phyloP scores from a whole-genome alignment of 495 filamentous ascomycete genomes.

The Daldinia vernicosa region DNA sequence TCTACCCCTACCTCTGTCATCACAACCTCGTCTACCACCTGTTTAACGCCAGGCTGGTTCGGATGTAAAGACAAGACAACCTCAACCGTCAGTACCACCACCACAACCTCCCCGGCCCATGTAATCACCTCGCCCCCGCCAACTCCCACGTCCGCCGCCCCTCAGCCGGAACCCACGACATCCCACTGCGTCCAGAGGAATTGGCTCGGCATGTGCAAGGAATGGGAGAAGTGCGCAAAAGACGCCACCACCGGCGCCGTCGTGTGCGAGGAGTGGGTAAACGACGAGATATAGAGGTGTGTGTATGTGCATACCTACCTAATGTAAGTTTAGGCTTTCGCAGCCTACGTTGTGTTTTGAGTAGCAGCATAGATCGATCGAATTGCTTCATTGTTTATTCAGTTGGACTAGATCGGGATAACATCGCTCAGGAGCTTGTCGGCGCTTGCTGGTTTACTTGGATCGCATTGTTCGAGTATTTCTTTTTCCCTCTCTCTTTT shows the following conservation, averaged over 20 bases:
- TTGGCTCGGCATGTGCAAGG: conserved; percentile 56
- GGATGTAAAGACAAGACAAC: conserved; percentile 62
- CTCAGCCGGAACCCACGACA: conserved; percentile 32
- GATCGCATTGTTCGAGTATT: conserved; percentile 17
- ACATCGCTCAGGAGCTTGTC: conserved; percentile 16
- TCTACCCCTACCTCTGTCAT: conserved; percentile 58
- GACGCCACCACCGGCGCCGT: not conserved
- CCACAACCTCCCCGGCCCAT: conserved; percentile 41
- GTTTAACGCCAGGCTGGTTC: conserved; percentile 70
- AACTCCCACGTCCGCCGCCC: conserved; percentile 35
- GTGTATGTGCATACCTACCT: conserved; percentile 4
- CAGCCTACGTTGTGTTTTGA: not conserved
- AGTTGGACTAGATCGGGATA: conserved; percentile 41
- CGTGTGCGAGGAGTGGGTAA: conserved; percentile 23
- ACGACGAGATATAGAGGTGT: conserved; percentile 44
- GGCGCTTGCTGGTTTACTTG: conserved; percentile 22
- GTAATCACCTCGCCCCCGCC: conserved; percentile 51
- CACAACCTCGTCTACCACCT: conserved; percentile 61
- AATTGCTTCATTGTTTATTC: not conserved
- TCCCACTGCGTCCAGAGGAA: conserved; percentile 48
- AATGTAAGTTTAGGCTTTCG: not conserved
- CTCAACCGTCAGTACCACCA: conserved; percentile 39
- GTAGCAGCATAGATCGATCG: not conserved
- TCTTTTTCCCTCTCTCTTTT: too few relatives aligned
- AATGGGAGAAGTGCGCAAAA: conserved; percentile 42